Base-by-base conservation (phyloP, 176 grass and related monocot species). In the Oryza officinalis region DNA sequence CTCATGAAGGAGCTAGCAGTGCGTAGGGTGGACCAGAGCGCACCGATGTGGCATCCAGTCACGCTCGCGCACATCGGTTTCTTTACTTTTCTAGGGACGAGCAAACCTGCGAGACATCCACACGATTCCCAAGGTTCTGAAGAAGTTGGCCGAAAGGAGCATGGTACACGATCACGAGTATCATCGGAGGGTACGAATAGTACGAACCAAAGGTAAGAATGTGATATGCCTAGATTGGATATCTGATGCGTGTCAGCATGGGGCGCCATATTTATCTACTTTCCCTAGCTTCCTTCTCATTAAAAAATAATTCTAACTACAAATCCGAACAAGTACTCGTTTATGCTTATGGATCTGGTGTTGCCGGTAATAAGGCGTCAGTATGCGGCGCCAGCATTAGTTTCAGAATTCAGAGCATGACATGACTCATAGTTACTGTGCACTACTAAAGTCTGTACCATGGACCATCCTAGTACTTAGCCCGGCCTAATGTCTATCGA, bases 391-490 rank as follows among this genome's bases (percentile, higher is more conserved):
- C 73, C 27, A 54, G 30, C 73, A 14, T 12, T 37, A 13, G 10
- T 59, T 20, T 35, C 22, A 65, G 27, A 68, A 20, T 20, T 35
- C 22, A 65, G 27, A 68, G 28, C 27, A 80, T 50, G 77, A 80
- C 64, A 80, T 13, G 41, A 79, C 63, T 31, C 38, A 13, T 65
- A 27, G 25, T 65, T 37, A 50, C 27, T 80, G 45, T 17, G 41
- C 26, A 77, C 35, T n/a, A 31, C 63, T 67, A 47, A 65, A 63
- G 23, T 14, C 81, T 79, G 80, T n/a, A 25, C 18, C 0, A 12
- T 80, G 87, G 82, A 89, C 87, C 87, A 81, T 63, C 17, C 82
- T 89, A 89, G 1, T 4, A 45, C 3, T 22, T 77, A 74, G 81
- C 69, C 80, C 28, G 87, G 78, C 7, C 47, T 9, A 46, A 65